Evolutionary conservation across 2,329 filamentous ascomycete species (phyloP), one percentile per base, ranked within the genome.

Genomic region (Endoconidiophora laricicola): DNA sequence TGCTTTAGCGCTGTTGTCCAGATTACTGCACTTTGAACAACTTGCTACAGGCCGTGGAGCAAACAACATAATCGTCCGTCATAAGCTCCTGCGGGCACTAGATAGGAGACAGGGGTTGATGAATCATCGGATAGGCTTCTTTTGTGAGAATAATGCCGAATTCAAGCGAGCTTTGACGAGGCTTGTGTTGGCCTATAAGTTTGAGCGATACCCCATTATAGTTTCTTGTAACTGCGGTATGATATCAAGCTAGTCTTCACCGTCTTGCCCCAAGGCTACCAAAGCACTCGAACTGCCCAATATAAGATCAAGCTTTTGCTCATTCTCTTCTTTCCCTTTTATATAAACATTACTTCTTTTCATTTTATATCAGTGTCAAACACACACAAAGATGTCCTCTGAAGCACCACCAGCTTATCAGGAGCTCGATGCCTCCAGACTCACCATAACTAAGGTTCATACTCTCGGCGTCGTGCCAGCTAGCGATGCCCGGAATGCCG

Each of bases 401-500:
- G 60, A 60, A 58, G 56, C 65, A 54, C 55, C 60, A 54, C 53
- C 77, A 43, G 77, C 78, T 62, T 56, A 62, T 66, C 76, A 60
- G 67, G 79, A 62, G 65, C 70, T 81, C 49, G 73, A 81, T 59
- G 74, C 78, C 56, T 79, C 78, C 55, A 73, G 73, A 61, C 68
- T 81, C 57, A 73, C 63, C 52, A 73, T 75, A 66, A 73, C 66
- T 54, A 65, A 66, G 56, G 76, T 71, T 50, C 62, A 65, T 42
- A 65, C 60, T 50, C 74, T 72, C 1, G 73, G 72, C 54, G 55
- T 65, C 46, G 74, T 79, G 45, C 75, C 74, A 47, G 65, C 69
- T 48, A 68, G 72, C 54, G 71, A 64, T 54, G 57, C 58, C 38
- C 71, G 71, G 57, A 66, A 65, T 56, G 51, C 69, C 46, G 71